These are phyloP conservation scores for Cladosporium sphaerospermum DNA, from an alignment of 2,329 filamentous ascomycete genomes.

Conservation along the genomic window DNA sequence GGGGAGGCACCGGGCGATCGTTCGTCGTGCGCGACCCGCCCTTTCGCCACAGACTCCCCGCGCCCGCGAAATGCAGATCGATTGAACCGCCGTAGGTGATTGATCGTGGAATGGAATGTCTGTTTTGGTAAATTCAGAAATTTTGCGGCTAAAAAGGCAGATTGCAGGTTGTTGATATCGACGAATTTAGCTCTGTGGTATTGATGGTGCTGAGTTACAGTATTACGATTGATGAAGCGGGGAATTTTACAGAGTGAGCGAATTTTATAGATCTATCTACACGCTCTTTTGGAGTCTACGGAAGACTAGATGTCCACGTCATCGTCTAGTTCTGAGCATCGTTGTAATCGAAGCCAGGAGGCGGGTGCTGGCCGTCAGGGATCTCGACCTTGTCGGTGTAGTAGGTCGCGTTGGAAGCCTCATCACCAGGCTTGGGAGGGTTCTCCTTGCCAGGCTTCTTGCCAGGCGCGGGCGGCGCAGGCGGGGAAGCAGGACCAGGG, in stretches of 20 bases:
- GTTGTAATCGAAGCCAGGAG: slow-evolving; percentile 2
- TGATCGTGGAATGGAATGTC: no score
- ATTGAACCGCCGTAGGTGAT: no score
- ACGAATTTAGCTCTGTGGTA: not conserved
- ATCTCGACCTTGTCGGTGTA: slow-evolving; percentile 28
- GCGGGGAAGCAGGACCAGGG: not conserved
- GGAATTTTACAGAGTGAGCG: not conserved
- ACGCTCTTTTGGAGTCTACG: no score
- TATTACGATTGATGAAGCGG: not conserved
- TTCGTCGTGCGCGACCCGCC: not conserved
- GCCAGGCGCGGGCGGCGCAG: not conserved
- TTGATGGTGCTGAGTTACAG: not conserved
- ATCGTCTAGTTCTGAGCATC: slow-evolving; percentile 9
- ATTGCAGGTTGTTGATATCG: not conserved
- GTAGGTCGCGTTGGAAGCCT: slow-evolving; percentile 15
- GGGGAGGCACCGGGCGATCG: not conserved
- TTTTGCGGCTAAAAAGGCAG: not conserved
- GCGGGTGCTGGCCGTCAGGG: slow-evolving; percentile 28
- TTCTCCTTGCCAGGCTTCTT: not conserved
- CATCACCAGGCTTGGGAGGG: not conserved
- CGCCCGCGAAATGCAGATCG: not conserved
- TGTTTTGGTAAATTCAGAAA: not conserved
- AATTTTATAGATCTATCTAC: not conserved
- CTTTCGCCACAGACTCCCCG: slow-evolving; percentile 2
- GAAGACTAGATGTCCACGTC: not conserved